Evolutionary conservation across 345 rosid species (phyloP), one percentile per base, ranked within the genome.

Genomic region (Gynandropsis gynandra): DNA sequence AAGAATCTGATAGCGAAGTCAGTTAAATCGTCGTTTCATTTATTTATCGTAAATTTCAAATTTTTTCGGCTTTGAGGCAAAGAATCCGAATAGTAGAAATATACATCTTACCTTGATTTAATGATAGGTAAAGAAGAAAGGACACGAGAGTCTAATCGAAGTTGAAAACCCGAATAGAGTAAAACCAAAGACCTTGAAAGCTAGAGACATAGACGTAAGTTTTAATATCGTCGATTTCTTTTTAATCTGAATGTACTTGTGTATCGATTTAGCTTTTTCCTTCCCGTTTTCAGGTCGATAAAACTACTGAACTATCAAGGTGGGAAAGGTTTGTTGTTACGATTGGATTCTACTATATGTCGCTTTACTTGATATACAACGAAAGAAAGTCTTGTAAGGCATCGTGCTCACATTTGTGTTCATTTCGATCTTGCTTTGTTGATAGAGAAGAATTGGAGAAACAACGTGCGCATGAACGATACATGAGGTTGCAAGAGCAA

Each of bases 401-500:
- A 14, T 10, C 24, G 20, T 24, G 33, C 35, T 4, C 16, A 3
- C 5, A 31, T 7, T 37, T 13, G 4, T n/a, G 29, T 24, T 24
- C 18, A 3, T 42, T 17, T 17, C 1, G 5, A 8, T 37, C 9
- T 43, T 8, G 41, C 24, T 16, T 16, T 18, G 15, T 4, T 42
- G 35, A 52, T 72, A 92, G 98, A 64, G 95, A 92, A 72, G 98
- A 87, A 73, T 59, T 92, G 36, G 97, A 92, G 74, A 92, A 92
- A 70, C 94, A 87, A 68, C 76, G 72, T 67, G 93, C 98, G 64
- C 98, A 85, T 37, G 96, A 90, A 75, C 85, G 95, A 32, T 87
- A 82, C 72, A 90, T 90, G 96, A 87, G 74, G 85, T 76, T 92
- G 70, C 98, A 87, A 58, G 98, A 92, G 67, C 98, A 92, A 63